Percentiles rank a stretch among this genome's conserved stretches.
These are phyloP conservation scores for Aspergillus costaricaensis DNA, from an alignment of 2,329 filamentous ascomycete species.

Conservation along the genomic window DNA sequence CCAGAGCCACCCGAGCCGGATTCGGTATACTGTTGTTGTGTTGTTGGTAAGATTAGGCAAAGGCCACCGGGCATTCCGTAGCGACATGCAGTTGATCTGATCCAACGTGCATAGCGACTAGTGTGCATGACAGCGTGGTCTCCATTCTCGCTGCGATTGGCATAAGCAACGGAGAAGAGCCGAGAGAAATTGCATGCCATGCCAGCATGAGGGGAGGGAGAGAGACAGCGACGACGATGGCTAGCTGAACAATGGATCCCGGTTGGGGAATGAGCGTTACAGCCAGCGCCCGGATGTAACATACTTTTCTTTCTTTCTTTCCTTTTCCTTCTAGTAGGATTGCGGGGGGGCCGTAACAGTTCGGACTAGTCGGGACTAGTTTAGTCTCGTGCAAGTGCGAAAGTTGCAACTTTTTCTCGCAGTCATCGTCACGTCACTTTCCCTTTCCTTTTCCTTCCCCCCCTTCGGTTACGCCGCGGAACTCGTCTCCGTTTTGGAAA, in stretches of 20 bases:
- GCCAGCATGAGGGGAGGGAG: too few species aligned
- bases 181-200: too few species aligned
- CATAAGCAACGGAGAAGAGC: not conserved
- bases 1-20: not conserved
- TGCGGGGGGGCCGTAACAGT: not conserved
- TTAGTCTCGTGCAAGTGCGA: not conserved
- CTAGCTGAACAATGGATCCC: not conserved
- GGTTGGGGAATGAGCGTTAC: not conserved
- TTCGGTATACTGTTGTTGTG: not conserved
- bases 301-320: not conserved
- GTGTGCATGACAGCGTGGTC: not conserved
- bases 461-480: constrained; percentile 1
- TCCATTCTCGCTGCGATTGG: not conserved
- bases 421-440: constrained; percentile 8
- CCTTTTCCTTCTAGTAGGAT: not conserved
- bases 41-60: not conserved
- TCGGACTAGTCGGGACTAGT: not conserved
- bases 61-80: not conserved
- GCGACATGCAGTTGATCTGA: not conserved
- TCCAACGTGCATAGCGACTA: not conserved
- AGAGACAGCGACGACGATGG: not conserved
- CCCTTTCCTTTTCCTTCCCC: too few species aligned
- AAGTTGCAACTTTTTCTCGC: not conserved
- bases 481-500: constrained; percentile 2
- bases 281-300: constrained; percentile 1